phyloP scores from a whole-genome alignment of 2,329 filamentous ascomycete genomes.

The Aschersonia sp. region DNA sequence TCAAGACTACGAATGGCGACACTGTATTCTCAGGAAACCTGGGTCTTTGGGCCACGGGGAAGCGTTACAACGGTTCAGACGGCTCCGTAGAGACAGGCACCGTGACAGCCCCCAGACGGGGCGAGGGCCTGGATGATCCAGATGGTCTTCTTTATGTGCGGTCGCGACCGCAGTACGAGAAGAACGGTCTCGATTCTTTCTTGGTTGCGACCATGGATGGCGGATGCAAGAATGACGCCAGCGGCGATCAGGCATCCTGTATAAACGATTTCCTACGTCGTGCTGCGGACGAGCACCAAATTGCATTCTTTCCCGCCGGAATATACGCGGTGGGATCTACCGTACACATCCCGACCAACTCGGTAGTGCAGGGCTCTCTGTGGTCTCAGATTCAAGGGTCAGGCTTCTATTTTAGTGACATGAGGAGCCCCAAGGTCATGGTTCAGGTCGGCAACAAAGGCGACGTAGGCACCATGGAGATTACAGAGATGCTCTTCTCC shows the following conservation, averaged over 20 bases:
- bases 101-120: background rate
- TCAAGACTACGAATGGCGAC: background rate
- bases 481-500: slow-evolving; percentile 54
- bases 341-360: slow-evolving; percentile 16
- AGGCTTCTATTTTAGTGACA: slow-evolving; percentile 8
- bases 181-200: background rate
- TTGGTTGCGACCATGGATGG: background rate
- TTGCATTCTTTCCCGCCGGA: slow-evolving; percentile 11
- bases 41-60: background rate
- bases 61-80: background rate
- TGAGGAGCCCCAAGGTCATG: slow-evolving; percentile 36
- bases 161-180: background rate
- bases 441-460: slow-evolving; percentile 50
- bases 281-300: background rate
- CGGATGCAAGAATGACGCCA: background rate
- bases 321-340: slow-evolving; percentile 24
- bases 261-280: background rate
- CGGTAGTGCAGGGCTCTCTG: slow-evolving; percentile 21
- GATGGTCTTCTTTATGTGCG: background rate
- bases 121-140: background rate
- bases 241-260: background rate
- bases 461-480: slow-evolving; percentile 51
- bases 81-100: background rate
- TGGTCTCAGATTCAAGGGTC: slow-evolving; percentile 14
- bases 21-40: background rate